phyloP scores from a whole-genome alignment of 164 flowering plant genomes.

The Stephania japonica region DNA sequence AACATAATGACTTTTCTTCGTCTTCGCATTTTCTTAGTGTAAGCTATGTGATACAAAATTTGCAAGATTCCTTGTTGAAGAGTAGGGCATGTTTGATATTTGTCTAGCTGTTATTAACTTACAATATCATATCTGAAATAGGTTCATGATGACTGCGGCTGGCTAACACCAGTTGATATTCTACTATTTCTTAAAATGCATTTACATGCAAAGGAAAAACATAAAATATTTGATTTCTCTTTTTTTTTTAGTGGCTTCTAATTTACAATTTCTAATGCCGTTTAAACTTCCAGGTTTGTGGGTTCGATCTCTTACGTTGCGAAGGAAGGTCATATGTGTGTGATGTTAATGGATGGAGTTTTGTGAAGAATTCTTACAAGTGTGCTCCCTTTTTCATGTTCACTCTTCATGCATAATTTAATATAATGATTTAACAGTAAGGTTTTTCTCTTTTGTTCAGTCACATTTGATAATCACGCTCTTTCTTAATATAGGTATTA shows the following conservation, averaged over 20 bases:
- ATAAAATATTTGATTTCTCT: not conserved
- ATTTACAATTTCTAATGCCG: not conserved
- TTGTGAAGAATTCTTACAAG: constrained; percentile 98
- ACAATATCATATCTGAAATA: not conserved
- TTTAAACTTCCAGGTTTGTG: constrained; percentile 73
- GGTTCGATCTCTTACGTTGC: constrained; percentile 94
- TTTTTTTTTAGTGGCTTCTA: not conserved
- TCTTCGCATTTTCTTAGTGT: not conserved
- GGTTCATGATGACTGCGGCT: not conserved
- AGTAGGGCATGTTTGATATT: not conserved
- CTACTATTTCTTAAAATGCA: not conserved
- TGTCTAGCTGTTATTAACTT: not conserved
- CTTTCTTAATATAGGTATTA: constrained; percentile 59
- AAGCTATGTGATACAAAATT: not conserved
- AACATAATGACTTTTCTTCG: not conserved
- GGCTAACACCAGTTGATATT: not conserved
- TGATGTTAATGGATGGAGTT: constrained; percentile 99
- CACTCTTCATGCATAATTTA: not conserved
- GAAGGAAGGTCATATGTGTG: constrained; percentile 98
- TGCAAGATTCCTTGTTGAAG: not conserved
- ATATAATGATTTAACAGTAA: not conserved
- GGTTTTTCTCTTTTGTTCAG: not conserved
- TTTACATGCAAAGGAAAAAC: not conserved
- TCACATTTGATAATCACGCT: not conserved
- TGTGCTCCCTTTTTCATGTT: constrained; percentile 21